phyloP scores from a whole-genome alignment of 2,329 filamentous ascomycete genomes.

The Clathrospora elynae region DNA sequence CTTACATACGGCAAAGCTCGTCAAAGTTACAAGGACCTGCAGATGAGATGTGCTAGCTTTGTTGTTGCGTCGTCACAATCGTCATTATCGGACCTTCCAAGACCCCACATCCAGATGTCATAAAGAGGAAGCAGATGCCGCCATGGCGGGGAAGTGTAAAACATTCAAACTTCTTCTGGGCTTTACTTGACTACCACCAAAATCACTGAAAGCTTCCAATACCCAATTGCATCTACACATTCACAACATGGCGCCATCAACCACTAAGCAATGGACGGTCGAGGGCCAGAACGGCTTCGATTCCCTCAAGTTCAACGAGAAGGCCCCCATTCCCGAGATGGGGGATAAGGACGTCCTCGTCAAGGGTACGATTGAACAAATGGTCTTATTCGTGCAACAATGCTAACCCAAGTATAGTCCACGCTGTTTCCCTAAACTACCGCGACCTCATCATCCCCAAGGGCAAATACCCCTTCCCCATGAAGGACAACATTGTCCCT shows the following conservation, averaged over 20 bases:
- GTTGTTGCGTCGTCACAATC: no score
- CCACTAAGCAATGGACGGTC: conserved; percentile 64
- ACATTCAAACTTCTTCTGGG: not conserved
- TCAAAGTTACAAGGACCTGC: no score
- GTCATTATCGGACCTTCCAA: conserved; percentile 23
- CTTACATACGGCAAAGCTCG: not conserved
- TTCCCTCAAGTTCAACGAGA: conserved; percentile 61
- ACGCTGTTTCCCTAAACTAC: conserved; percentile 56
- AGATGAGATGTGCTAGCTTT: no score
- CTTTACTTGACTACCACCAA: not conserved
- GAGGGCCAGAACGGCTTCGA: conserved; percentile 64
- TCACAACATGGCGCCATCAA: conserved; percentile 48
- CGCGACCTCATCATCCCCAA: conserved; percentile 56
- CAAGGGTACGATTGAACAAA: conserved; percentile 53
- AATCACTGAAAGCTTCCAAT: no score
- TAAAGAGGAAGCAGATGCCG: conserved; percentile 15
- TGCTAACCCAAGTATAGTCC: conserved; percentile 44
- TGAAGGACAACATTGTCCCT: conserved; percentile 50
- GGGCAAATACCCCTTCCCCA: conserved; percentile 54
- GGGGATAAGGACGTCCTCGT: conserved; percentile 76
- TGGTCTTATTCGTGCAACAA: not conserved
- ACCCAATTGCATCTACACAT: not conserved
- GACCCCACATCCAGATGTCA: conserved; percentile 23
- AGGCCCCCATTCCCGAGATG: conserved; percentile 61
- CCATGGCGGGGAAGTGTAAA: conserved; percentile 4